Evolutionary conservation across 192 early-diverging fungal genomes (phyloP).

Genomic region (Glomus cerebriforme): DNA sequence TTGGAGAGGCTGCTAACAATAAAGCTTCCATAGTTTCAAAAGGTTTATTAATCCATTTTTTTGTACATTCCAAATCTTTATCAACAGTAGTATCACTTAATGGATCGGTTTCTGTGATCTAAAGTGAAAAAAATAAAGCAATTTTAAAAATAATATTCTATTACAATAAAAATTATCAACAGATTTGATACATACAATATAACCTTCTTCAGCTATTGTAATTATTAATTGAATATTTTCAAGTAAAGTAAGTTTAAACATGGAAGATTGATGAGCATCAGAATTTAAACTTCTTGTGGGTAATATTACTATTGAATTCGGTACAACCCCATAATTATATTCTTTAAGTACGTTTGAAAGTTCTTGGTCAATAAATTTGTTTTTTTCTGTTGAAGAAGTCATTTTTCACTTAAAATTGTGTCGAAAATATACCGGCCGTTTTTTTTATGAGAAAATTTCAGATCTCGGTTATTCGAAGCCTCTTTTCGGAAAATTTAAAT

Average conservation of each 20-base stretch:
- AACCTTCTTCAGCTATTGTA: neutral
- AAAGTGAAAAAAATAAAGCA: neutral
- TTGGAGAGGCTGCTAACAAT: conserved; percentile 38
- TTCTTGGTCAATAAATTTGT: conserved; percentile 6
- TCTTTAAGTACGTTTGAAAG: conserved; percentile 21
- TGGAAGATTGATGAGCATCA: neutral
- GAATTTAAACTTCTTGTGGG: too few species aligned
- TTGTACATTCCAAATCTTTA: conserved; percentile 20
- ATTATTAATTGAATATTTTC: conserved; percentile 25
- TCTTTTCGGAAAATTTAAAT: too few species aligned
- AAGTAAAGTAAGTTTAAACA: conserved; percentile 8
- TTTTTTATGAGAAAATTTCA: too few species aligned
- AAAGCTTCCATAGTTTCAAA: conserved; percentile 48
- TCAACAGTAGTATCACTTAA: neutral
- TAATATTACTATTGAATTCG: conserved; percentile 15
- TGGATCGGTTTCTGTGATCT: neutral
- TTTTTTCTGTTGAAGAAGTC: neutral
- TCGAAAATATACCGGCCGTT: too few species aligned
- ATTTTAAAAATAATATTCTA: neutral
- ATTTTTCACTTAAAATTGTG: neutral
- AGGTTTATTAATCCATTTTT: conserved; percentile 23
- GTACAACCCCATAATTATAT: conserved; percentile 22
- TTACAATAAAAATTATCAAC: too few species aligned
- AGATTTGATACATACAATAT: conserved; percentile 12
- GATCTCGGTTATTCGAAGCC: too few species aligned